Base-by-base conservation (phyloP, 495 filamentous ascomycete species). In the Pseudomonodictys pantanalensis region DNA sequence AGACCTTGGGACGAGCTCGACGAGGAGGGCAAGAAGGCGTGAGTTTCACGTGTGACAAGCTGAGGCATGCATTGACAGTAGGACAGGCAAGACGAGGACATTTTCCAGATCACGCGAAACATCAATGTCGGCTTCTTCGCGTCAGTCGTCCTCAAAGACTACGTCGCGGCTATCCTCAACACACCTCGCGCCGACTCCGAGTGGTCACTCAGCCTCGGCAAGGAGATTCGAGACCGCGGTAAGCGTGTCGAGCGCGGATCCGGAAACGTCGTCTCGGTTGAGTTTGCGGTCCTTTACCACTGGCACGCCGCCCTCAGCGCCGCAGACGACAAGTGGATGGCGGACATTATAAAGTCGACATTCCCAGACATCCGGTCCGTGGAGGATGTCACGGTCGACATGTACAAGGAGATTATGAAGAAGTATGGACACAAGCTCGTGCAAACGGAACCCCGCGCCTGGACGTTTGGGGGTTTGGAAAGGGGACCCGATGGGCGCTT, bases 381-480 rank as follows among this genome's bases (percentile, higher is more conserved):
- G 17, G 68, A 71, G 24, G 75, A 83, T 28, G 69, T 87, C 15
- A 74, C 75, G 23, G 67, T 78, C 26, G 75, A 69, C 0, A 76
- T 83, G 57, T 79, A 86, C 41, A 64, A 83, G 9, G 69, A 75
- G 67, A 78, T 82, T 1, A 71, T 87, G 54, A 71, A 69, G 30
- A 78, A 77, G 61, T 78, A 78, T 57, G 82, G 82, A 24, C 56
- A 76, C 32, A 71, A 61, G 44, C 73, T 85, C 8, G 66, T 77
- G n/a, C 68, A 70, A 12, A 81, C 84, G 25, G 78, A 79, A 8
- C 68, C 77, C 23, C 74, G 82, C 25, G 28, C 61, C 63, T 79
- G 85, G 54, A 80, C 77, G n/a, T 87, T 86, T 65, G 81, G 74
- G 20, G 68, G 74, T 15, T 71, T 87, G 38, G 52, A 83, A 65